A percentile compares a stretch with the other conserved stretches of the same genome.
These are phyloP conservation scores for Anthoceros angustus DNA, from an alignment of 225 moss, liverwort and hornwort species.

Conservation along the genomic window DNA sequence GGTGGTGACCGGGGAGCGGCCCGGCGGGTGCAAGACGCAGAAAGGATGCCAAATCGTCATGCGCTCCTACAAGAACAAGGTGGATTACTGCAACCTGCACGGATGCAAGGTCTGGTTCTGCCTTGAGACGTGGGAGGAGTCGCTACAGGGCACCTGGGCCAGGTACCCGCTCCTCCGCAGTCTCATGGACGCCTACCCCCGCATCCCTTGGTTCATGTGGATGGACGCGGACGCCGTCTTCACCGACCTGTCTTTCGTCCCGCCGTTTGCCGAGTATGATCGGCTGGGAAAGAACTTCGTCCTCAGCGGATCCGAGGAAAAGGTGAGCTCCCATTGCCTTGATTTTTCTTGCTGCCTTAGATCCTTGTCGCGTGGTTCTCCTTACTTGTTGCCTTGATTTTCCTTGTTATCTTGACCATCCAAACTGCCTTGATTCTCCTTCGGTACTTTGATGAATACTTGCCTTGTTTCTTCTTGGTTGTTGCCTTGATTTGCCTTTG, in stretches of 20 bases:
- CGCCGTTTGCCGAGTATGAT: constrained; percentile 25
- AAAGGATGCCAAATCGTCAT: constrained; percentile 24
- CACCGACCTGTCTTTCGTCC: constrained; percentile 23
- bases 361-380: background rate
- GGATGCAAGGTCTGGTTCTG: constrained; percentile 32
- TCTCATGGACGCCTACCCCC: constrained; percentile 17
- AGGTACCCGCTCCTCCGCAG: constrained; percentile 17
- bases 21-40: constrained; percentile 5
- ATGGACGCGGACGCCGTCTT: constrained; percentile 21
- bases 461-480: too few relatives aligned
- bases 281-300: constrained; percentile 18
- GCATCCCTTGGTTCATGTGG: constrained; percentile 19
- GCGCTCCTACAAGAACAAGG: constrained; percentile 29
- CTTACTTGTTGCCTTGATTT: too few relatives aligned
- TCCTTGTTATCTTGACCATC: too few relatives aligned
- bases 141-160: constrained; percentile 25
- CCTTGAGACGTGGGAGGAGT: constrained; percentile 23
- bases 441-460: too few relatives aligned
- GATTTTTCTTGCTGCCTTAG: background rate
- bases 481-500: too few relatives aligned
- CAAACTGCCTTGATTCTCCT: too few relatives aligned
- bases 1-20: constrained; percentile 3
- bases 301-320: constrained; percentile 17
- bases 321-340: background rate
- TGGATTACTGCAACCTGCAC: constrained; percentile 34